phyloP scores from a whole-genome alignment of 2,329 filamentous ascomycete species.

The Exophiala xenobiotica region DNA sequence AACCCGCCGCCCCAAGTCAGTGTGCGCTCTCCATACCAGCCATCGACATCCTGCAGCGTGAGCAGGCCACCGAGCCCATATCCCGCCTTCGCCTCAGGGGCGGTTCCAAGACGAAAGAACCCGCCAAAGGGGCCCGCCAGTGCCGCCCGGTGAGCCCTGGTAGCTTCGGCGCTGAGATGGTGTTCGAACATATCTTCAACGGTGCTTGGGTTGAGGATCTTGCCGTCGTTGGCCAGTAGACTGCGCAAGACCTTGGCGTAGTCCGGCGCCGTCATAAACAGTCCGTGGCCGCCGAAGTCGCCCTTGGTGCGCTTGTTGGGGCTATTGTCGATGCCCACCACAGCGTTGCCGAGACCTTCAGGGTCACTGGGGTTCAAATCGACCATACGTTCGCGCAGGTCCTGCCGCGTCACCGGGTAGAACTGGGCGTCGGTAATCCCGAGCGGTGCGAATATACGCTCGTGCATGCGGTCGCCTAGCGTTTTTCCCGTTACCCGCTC shows the following conservation, averaged over 20 bases:
- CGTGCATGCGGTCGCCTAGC: conserved; percentile 51
- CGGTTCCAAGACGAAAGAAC: conserved; percentile 41
- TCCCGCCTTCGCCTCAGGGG: conserved; percentile 36
- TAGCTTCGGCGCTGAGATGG: conserved; percentile 33
- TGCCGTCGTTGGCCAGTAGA: conserved; percentile 44
- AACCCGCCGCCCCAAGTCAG: conserved; percentile 50
- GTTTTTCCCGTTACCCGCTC: conserved; percentile 45
- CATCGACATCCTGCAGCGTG: conserved; percentile 42
- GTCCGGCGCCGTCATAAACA: conserved; percentile 37
- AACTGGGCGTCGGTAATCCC: conserved; percentile 52
- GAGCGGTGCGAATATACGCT: conserved; percentile 50
- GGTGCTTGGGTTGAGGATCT: conserved; percentile 34
- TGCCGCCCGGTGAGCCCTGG: conserved; percentile 31
- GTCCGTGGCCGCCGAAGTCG: conserved; percentile 48
- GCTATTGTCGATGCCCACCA: conserved; percentile 35
- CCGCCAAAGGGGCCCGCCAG: conserved; percentile 36
- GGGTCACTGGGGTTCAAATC: conserved; percentile 41
- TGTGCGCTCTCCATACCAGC: conserved; percentile 46
- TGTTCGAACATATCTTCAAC: conserved; percentile 34
- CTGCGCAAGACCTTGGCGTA: conserved; percentile 35
- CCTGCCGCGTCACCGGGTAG: conserved; percentile 49
- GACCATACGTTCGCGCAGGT: conserved; percentile 39
- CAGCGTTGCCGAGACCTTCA: conserved; percentile 36
- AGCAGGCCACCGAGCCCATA: conserved; percentile 46
- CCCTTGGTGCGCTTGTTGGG: conserved; percentile 33